Base-by-base conservation (phyloP, 345 rosid species). In the Mallotus nudiflorus region DNA sequence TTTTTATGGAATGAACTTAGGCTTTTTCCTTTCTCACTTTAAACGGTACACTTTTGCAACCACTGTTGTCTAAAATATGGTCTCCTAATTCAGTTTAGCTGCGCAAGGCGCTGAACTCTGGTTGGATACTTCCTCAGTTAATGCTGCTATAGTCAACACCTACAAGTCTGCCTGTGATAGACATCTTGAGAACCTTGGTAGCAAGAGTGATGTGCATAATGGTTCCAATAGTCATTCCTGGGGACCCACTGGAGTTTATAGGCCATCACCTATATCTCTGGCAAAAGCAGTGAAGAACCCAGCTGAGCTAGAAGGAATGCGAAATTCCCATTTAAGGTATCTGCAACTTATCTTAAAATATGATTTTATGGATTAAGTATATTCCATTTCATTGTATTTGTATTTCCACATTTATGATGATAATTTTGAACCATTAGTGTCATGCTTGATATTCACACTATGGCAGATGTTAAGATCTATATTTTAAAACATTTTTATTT, bases 271-370 rank as follows among this genome's bases (percentile, higher is more conserved):
- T n/a, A 77, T 94, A 67, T 86, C 96, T 51, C 69, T 87, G 65
- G 83, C 88, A 29, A 94, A 94, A 86, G 97, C 98, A 58, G 72
- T 94, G 75, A 94, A 94, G 78, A 91, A 94, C 62, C 75, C 84
- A 22, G 83, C 90, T 0, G 98, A 94, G 76, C 75, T 94, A 76
- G 88, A 86, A 77, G 98, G 98, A 73, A 91, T 91, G 98, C 82
- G 68, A 67, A 86, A 86, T 71, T 85, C 88, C 79, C 98, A 94
- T 79, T 84, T 91, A 70, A 90, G 97, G 98, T 91, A 82, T 52
- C 29, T 60, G 39, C 54, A 57, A 37, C 44, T 22, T 29, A 69
- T 31, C 52, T 46, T 31, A 24, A 28, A 66, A 55, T 29, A 25
- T 45, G 29, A 29, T 71, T 19, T 67, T 56, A 7, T 56, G 16